Percentiles rank a stretch among this genome's conserved stretches.
phyloP scores from a whole-genome alignment of 2,329 filamentous ascomycete genomes.

The Nothophoma quercina region DNA sequence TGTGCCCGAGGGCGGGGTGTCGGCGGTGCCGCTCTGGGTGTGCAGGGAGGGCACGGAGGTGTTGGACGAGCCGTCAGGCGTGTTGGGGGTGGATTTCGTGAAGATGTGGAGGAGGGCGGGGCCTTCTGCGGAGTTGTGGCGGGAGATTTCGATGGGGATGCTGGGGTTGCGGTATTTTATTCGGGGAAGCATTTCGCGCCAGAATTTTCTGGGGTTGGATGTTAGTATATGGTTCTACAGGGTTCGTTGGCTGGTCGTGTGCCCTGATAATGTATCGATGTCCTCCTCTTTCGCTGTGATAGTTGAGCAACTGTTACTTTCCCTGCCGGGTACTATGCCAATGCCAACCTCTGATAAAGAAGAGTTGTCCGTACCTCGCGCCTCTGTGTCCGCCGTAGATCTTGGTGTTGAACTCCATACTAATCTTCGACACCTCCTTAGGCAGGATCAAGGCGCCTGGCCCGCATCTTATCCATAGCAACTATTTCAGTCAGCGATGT shows the following conservation, averaged over 20 bases:
- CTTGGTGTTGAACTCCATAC: slow-evolving; percentile 72
- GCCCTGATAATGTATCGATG: too few species aligned
- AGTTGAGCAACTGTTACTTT: too few species aligned
- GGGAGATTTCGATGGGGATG: slow-evolving; percentile 82
- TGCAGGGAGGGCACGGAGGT: slow-evolving; percentile 24
- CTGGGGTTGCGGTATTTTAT: slow-evolving; percentile 95
- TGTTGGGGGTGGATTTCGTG: slow-evolving; percentile 26
- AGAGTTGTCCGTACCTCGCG: slow-evolving; percentile 64
- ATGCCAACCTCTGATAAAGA: too few species aligned
- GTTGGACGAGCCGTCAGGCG: slow-evolving; percentile 12
- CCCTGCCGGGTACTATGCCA: too few species aligned
- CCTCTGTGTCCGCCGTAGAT: slow-evolving; percentile 74
- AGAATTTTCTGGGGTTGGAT: slow-evolving; percentile 75
- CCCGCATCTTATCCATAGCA: slow-evolving; percentile 78
- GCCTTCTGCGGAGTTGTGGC: slow-evolving; percentile 59
- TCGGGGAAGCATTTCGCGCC: slow-evolving; percentile 79
- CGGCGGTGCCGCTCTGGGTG: slow-evolving; percentile 18
- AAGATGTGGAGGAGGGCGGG: slow-evolving; percentile 44
- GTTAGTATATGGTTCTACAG: background rate
- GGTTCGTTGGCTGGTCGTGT: background rate
- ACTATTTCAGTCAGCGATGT: slow-evolving; percentile 54
- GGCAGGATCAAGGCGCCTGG: slow-evolving; percentile 85
- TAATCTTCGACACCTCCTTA: slow-evolving; percentile 75
- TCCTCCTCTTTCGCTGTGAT: background rate
- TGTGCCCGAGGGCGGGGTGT: slow-evolving; percentile 26